phyloP scores from a whole-genome alignment of 176 grass and related monocot species.

The Areca catechu region DNA sequence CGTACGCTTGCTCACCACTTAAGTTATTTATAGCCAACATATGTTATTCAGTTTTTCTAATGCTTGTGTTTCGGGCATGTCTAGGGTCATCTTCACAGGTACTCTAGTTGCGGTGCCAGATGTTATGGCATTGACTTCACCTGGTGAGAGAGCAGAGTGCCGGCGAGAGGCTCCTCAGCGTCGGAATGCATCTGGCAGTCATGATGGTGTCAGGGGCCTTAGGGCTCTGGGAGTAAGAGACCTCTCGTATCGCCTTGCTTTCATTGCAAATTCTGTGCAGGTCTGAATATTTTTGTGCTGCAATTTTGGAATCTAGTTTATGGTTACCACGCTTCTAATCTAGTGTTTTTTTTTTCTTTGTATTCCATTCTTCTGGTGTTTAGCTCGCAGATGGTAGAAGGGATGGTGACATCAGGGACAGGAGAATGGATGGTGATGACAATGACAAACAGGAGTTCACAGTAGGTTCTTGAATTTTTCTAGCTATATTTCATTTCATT shows the following conservation, averaged over 20 bases:
- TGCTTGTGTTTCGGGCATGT: not conserved
- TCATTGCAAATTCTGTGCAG: conserved; percentile 91
- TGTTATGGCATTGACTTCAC: conserved; percentile 94
- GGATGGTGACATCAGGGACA: conserved; percentile 65
- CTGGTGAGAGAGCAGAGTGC: conserved; percentile 95
- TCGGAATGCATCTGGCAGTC: conserved; percentile 50
- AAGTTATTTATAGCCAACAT: not conserved
- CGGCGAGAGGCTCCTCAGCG: conserved; percentile 76
- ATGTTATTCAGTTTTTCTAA: not conserved
- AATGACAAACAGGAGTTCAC: conserved; percentile 67
- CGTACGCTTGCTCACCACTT: conserved; percentile 33
- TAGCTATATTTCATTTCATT: too few species aligned
- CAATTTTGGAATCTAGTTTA: not conserved
- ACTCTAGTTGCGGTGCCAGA: conserved; percentile 87
- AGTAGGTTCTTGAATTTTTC: too few species aligned
- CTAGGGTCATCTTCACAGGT: conserved; percentile 78
- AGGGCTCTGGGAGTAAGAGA: conserved; percentile 86
- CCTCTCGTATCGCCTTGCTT: conserved; percentile 89
- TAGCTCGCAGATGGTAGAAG: conserved; percentile 87
- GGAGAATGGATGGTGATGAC: conserved; percentile 68
- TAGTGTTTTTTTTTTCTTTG: not conserved
- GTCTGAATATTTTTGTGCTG: conserved; percentile 29
- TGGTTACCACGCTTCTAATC: not conserved
- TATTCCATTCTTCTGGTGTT: conserved; percentile 8
- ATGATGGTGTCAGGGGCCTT: conserved; percentile 87